Evolutionary conservation across 2,329 filamentous ascomycete genomes (phyloP), one percentile per base, ranked within the genome.

Genomic region (Lojkania enalia): DNA sequence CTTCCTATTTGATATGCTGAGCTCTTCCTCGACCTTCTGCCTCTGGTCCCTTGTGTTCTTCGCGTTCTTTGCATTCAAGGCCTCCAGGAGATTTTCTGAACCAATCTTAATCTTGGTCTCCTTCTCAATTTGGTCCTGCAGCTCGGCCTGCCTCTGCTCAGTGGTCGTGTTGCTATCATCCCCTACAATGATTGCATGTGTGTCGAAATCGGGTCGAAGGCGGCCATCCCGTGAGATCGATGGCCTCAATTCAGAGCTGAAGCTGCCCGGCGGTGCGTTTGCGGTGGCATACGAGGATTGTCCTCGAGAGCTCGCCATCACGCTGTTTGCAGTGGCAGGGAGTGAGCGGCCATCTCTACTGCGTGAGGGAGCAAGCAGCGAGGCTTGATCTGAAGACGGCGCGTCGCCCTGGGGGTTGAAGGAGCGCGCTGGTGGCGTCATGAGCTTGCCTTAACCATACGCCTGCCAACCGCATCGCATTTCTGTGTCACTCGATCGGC

Each of bases 91-190:
- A 67, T 99, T 99, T 76, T 99, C 94, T 46, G 92, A 96, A 15
- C 94, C 94, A 61, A 92, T 88, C 71, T 95, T 96, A 67, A 99
- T 97, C 77, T 97, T 97, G 74, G 91, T 85, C 74, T 99, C 95
- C 62, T 95, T 92, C 57, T 90, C 92, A 53, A 99, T 86, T 63
- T 86, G 83, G 59, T 96, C 91, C 61, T 87, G 85, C 51, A 96
- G 79, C 39, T 82, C 77, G 16, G 84, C 81, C 60, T 96, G 83
- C 30, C 84, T 81, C 70, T 90, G 84, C 67, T 95, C 90, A 12
- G 84, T 79, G 7, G 78, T 79, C 51, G 57, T 74, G 56, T 61
- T 71, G 47, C 83, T 81, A 41, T 84, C 82, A 55, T 88, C 85
- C 42, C 86, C 85, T 20, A 77, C 72, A 21, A 71, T 72, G 25